phyloP scores from a whole-genome alignment of 2,329 filamentous ascomycete species.

The Hymenoscyphus albidus region DNA sequence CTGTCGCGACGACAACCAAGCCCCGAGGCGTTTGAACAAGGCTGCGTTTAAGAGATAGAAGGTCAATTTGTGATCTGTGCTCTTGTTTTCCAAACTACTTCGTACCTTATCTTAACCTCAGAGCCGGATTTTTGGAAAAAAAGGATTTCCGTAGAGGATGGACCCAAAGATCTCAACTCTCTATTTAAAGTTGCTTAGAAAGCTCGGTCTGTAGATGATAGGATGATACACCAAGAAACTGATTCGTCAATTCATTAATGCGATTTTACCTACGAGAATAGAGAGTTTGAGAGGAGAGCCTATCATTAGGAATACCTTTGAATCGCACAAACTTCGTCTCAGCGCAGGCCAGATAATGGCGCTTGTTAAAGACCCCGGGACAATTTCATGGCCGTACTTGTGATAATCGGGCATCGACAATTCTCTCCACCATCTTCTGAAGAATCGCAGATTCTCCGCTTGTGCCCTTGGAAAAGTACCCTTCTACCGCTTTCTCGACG shows the following conservation, averaged over 20 bases:
- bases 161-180: background rate
- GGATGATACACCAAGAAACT: background rate
- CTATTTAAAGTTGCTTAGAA: background rate
- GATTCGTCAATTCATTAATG: background rate
- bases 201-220: background rate
- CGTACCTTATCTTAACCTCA: background rate
- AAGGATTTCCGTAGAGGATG: background rate
- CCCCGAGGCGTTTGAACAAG: slow-evolving; percentile 2
- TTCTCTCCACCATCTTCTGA: slow-evolving; percentile 68
- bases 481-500: slow-evolving; percentile 82
- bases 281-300: background rate
- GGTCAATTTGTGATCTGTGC: background rate
- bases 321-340: background rate
- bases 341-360: background rate
- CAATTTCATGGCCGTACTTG: slow-evolving; percentile 16
- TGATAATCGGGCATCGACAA: slow-evolving; percentile 66
- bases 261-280: background rate
- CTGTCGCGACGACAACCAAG: background rate
- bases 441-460: slow-evolving; percentile 53
- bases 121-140: background rate
- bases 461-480: slow-evolving; percentile 63
- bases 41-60: background rate
- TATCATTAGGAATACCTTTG: background rate
- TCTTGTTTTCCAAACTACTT: background rate
- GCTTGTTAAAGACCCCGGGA: background rate